These are phyloP conservation scores for Heracleum sosnowskyi DNA, from an alignment of 129 eudicot species.

Conservation along the genomic window DNA sequence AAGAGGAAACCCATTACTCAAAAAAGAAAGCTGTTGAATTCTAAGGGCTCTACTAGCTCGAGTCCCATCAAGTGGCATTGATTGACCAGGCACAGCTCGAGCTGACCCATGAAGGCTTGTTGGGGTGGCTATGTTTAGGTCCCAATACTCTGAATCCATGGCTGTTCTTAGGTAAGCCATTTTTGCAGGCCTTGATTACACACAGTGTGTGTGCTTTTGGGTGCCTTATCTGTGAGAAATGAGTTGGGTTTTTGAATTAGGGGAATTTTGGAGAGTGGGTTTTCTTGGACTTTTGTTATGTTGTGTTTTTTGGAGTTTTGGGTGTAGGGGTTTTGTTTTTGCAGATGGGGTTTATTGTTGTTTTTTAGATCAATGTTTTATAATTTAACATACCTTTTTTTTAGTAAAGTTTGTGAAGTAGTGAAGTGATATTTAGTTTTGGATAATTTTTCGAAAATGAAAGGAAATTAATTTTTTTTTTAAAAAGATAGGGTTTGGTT, in stretches of 20 bases:
- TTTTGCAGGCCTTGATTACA: conserved; percentile 18
- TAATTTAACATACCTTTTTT: too few relatives aligned
- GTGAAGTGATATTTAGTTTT: too few relatives aligned
- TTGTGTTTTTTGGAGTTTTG: background rate
- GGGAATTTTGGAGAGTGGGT: background rate
- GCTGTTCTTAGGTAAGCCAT: conserved; percentile 69
- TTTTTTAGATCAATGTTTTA: background rate
- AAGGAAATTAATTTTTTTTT: too few relatives aligned
- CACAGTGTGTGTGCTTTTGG: background rate
- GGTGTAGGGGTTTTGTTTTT: background rate
- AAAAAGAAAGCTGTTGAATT: conserved; percentile 49
- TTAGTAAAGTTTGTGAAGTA: too few relatives aligned
- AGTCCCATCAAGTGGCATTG: conserved; percentile 64
- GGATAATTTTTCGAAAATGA: too few relatives aligned
- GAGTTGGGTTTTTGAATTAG: background rate
- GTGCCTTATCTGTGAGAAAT: conserved; percentile 1
- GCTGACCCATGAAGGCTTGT: conserved; percentile 48
- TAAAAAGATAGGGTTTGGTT: too few relatives aligned
- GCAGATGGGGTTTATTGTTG: background rate
- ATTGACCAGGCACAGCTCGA: conserved; percentile 69
- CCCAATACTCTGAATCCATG: conserved; percentile 84
- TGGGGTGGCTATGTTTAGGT: conserved; percentile 57
- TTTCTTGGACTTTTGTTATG: conserved; percentile 1
- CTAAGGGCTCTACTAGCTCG: conserved; percentile 48
- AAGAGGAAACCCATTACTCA: conserved; percentile 61